These are phyloP conservation scores for Pelargonium fulgidum DNA, from an alignment of 441 rosid species.

Conservation along the genomic window DNA sequence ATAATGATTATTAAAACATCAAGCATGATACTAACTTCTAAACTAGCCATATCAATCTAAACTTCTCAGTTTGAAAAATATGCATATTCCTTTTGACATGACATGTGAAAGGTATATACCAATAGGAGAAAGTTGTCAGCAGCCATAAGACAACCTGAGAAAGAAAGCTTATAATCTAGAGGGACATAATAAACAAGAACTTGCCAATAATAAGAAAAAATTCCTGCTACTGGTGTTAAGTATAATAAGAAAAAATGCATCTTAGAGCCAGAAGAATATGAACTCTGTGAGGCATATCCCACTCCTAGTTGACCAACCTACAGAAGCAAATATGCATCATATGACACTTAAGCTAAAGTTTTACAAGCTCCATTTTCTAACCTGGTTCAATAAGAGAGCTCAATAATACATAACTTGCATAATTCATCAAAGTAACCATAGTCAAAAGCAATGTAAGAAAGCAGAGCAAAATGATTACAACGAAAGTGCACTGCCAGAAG, in stretches of 20 bases:
- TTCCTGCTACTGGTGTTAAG: background rate
- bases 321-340: background rate
- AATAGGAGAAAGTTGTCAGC: background rate
- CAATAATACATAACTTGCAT: background rate
- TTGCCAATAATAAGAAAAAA: background rate
- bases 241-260: background rate
- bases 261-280: background rate
- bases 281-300: background rate
- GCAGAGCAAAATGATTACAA: background rate
- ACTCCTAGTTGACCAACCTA: background rate
- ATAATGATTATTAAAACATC: background rate
- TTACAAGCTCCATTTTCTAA: background rate
- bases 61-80: slow-evolving; percentile 3
- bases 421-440: background rate
- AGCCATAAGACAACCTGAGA: background rate
- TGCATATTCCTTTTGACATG: background rate
- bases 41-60: background rate
- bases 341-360: background rate
- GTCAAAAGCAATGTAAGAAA: background rate
- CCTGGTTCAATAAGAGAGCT: background rate
- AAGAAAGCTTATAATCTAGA: background rate
- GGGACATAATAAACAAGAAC: background rate
- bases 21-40: background rate
- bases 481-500: background rate
- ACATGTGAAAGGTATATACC: background rate